Conservation (phyloP, 805 yeast species). For the Saturnispora halmiae region DNA sequence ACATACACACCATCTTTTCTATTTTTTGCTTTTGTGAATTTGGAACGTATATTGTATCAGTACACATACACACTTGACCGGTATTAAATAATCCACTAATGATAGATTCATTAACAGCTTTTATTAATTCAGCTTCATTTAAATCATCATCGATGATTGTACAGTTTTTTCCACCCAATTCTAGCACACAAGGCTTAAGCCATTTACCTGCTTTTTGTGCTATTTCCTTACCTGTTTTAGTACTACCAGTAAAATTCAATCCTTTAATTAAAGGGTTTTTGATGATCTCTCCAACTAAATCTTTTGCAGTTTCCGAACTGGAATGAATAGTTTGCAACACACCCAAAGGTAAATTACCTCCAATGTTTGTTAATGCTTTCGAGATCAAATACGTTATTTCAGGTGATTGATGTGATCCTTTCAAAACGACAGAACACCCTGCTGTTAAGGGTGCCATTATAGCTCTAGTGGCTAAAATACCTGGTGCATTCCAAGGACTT, state of each 20-base stretch:
- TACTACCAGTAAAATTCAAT: slow-evolving; percentile 40
- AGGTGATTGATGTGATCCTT: slow-evolving; percentile 35
- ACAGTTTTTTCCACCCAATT: slow-evolving; percentile 39
- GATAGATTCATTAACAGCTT: slow-evolving; percentile 25
- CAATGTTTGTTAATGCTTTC: slow-evolving; percentile 30
- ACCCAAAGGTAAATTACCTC: slow-evolving; percentile 14
- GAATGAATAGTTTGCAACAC: slow-evolving; percentile 2
- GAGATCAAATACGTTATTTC: slow-evolving; percentile 27
- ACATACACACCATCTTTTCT: slow-evolving; percentile 14
- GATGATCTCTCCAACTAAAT: not conserved
- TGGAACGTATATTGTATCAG: slow-evolving; percentile 32
- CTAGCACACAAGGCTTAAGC: slow-evolving; percentile 35
- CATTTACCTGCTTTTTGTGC: slow-evolving; percentile 31
- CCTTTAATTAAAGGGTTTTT: slow-evolving; percentile 22
- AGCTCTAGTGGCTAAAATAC: slow-evolving; percentile 32
- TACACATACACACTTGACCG: slow-evolving; percentile 34
- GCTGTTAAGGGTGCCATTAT: slow-evolving; percentile 39
- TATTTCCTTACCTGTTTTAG: slow-evolving; percentile 31
- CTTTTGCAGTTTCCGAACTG: not conserved
- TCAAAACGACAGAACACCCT: slow-evolving; percentile 35
- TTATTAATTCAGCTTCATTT: slow-evolving; percentile 28
- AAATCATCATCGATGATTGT: slow-evolving; percentile 22
- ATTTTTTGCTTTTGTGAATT: slow-evolving; percentile 29
- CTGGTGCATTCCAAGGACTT: slow-evolving; percentile 44
- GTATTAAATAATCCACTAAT: slow-evolving; percentile 3